These are phyloP conservation scores for Ceratocystis smalleyi DNA, from an alignment of 2,329 filamentous ascomycete genomes.

Conservation along the genomic window DNA sequence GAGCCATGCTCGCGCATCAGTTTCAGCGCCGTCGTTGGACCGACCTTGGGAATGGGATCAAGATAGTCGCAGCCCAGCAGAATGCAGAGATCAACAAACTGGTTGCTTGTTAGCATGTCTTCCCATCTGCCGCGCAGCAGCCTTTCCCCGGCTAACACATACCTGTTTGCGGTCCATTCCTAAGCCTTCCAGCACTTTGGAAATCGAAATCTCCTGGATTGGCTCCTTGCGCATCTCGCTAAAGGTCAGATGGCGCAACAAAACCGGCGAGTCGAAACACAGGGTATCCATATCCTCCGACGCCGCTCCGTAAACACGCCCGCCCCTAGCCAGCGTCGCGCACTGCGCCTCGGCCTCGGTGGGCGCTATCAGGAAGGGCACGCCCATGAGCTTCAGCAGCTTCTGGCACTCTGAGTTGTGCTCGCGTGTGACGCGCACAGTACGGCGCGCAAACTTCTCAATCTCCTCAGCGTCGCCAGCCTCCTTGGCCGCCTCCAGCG, in stretches of 20 bases:
- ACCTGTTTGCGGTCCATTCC: conserved; percentile 79
- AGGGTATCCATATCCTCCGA: conserved; percentile 98
- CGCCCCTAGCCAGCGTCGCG: conserved; percentile 71
- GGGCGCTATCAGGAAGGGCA: conserved; percentile 86
- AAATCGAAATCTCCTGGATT: conserved; percentile 84
- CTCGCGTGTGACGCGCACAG: conserved; percentile 86
- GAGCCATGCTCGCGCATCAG: conserved; percentile 83
- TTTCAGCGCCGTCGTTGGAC: conserved; percentile 80
- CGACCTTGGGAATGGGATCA: conserved; percentile 88
- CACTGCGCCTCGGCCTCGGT: conserved; percentile 97
- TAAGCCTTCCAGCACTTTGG: conserved; percentile 72
- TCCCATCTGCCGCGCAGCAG: background rate
- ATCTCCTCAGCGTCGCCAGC: conserved; percentile 93
- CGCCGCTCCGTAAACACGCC: conserved; percentile 91
- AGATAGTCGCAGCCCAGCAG: conserved; percentile 95
- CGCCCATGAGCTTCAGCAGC: conserved; percentile 84
- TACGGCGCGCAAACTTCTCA: conserved; percentile 89
- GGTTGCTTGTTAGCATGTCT: conserved; percentile 8
- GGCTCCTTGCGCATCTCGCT: conserved; percentile 96
- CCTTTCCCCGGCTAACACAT: conserved; percentile 19
- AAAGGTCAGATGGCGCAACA: conserved; percentile 86
- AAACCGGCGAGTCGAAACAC: conserved; percentile 82
- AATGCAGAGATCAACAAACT: conserved; percentile 98
- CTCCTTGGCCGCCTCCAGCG: conserved; percentile 89
- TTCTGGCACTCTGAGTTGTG: conserved; percentile 92